These are phyloP conservation scores for Xylariales sp. DNA, from an alignment of 2,329 filamentous ascomycete genomes.

Conservation along the genomic window DNA sequence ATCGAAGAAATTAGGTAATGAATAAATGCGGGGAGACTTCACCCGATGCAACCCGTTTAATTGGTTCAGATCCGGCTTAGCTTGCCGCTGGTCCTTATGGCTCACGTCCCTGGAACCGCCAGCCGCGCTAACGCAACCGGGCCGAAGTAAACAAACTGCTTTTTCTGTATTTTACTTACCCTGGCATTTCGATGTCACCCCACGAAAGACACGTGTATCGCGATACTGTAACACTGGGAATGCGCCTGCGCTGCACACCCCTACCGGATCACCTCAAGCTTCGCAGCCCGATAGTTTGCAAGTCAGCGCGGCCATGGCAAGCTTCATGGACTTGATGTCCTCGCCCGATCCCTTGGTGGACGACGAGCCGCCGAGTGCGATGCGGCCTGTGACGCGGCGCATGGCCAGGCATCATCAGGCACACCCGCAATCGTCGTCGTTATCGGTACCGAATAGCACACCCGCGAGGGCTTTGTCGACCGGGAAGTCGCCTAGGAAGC, in stretches of 20 bases:
- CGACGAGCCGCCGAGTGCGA: constrained; percentile 21
- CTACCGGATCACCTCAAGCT: neutral
- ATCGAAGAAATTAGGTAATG: constrained; percentile 4
- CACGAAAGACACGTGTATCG: constrained; percentile 5
- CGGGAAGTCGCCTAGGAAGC: constrained; percentile 47
- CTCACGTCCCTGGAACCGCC: neutral
- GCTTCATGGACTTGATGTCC: constrained; percentile 25
- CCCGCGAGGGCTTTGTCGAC: constrained; percentile 30
- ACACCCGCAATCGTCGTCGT: constrained; percentile 28
- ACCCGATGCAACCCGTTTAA: neutral
- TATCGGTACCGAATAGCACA: constrained; percentile 41
- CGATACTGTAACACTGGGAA: no score
- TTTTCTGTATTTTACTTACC: constrained; percentile 16
- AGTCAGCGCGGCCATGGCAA: no score
- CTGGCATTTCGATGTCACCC: constrained; percentile 7
- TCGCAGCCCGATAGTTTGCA: no score
- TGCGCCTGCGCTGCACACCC: no score
- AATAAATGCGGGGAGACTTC: constrained; percentile 3
- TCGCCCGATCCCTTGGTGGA: constrained; percentile 31
- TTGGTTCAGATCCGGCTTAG: constrained; percentile 3
- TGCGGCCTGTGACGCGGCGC: constrained; percentile 19
- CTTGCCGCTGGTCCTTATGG: neutral
- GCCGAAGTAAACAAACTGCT: constrained; percentile 26
- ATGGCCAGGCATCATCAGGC: constrained; percentile 15
- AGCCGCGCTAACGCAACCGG: constrained; percentile 10